phyloP scores from a whole-genome alignment of 2,329 filamentous ascomycete species.

The Colletotrichum gloeosporioides region DNA sequence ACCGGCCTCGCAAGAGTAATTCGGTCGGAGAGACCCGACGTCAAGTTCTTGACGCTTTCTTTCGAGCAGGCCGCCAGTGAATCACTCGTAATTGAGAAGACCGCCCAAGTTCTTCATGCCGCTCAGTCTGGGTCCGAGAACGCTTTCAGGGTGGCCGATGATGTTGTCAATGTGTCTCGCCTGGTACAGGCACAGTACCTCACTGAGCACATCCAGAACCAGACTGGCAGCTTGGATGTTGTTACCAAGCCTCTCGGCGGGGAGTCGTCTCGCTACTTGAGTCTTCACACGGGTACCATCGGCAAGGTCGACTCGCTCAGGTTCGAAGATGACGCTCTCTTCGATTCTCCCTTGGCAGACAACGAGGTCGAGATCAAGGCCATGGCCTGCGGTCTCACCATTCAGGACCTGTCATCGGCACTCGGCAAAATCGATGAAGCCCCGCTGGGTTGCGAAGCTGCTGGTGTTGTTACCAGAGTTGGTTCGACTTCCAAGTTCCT shows the following conservation, averaged over 20 bases:
- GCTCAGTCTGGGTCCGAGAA: not conserved
- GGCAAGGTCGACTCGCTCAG: conserved; percentile 28
- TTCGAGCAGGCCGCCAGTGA: conserved; percentile 16
- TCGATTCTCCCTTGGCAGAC: conserved; percentile 29
- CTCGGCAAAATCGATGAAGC: conserved; percentile 25
- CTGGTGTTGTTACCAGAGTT: conserved; percentile 37
- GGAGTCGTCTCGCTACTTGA: conserved; percentile 14
- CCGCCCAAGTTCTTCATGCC: not conserved
- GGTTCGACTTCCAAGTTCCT: conserved; percentile 33
- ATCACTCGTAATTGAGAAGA: not conserved
- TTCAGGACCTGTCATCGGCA: conserved; percentile 44
- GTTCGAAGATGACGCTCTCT: conserved; percentile 27
- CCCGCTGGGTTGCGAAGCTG: conserved; percentile 32
- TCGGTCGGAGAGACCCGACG: conserved; percentile 21
- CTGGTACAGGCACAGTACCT: conserved; percentile 6
- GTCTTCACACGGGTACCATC: conserved; percentile 38
- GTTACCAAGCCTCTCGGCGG: not conserved
- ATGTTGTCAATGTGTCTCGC: not conserved
- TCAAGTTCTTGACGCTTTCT: conserved; percentile 24
- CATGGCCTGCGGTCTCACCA: conserved; percentile 48
- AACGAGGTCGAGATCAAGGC: conserved; percentile 47
- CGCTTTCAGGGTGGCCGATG: not conserved
- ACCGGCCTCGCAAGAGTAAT: conserved; percentile 28
- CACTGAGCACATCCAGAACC: conserved; percentile 13
- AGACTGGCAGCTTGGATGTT: conserved; percentile 14